Evolutionary conservation across 208 protist genomes (phyloP).

Genomic region (Plasmodiophora brassicae): DNA sequence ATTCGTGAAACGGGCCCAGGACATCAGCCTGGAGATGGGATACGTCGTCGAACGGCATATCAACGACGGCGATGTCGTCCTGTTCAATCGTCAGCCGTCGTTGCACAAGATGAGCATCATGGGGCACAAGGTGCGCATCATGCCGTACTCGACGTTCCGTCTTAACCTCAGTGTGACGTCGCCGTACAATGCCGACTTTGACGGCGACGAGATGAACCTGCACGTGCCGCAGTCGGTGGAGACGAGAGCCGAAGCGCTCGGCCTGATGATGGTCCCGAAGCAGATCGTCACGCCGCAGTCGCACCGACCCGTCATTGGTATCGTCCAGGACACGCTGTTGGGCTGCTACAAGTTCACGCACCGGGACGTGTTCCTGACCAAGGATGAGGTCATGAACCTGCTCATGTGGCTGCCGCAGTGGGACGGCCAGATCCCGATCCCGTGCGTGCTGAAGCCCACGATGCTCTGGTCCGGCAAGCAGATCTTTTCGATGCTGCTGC

Average conservation of each 20-base stretch:
- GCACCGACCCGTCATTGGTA: constrained; percentile 97
- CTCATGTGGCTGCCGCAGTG: constrained; percentile 90
- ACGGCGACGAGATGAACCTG: constrained; percentile 99
- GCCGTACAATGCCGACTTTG: constrained; percentile 99
- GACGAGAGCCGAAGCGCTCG: constrained; percentile 79
- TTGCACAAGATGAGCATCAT: constrained; percentile 99
- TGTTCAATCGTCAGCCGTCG: constrained; percentile 99
- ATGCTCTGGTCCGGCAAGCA: constrained; percentile 99
- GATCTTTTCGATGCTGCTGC: constrained; percentile 93
- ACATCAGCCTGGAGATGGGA: constrained; percentile 76
- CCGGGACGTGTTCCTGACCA: constrained; percentile 44
- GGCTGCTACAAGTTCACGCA: constrained; percentile 59
- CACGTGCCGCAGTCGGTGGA: constrained; percentile 96
- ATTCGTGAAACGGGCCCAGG: constrained; percentile 67
- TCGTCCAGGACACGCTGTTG: constrained; percentile 97
- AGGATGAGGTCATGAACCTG: constrained; percentile 92
- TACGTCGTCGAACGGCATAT: constrained; percentile 93
- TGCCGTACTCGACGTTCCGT: constrained; percentile 97
- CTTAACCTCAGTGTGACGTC: constrained; percentile 97
- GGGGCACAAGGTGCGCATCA: constrained; percentile 78
- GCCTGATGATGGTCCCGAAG: constrained; percentile 95
- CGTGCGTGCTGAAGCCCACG: constrained; percentile 93
- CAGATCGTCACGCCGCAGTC: constrained; percentile 98
- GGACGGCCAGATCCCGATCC: constrained; percentile 82
- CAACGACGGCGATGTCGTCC: constrained; percentile 93